Percentiles rank a stretch among this genome's conserved stretches.
Evolutionary conservation across 148 eudicot genomes (phyloP).

Genomic region (Oxyria digyna): DNA sequence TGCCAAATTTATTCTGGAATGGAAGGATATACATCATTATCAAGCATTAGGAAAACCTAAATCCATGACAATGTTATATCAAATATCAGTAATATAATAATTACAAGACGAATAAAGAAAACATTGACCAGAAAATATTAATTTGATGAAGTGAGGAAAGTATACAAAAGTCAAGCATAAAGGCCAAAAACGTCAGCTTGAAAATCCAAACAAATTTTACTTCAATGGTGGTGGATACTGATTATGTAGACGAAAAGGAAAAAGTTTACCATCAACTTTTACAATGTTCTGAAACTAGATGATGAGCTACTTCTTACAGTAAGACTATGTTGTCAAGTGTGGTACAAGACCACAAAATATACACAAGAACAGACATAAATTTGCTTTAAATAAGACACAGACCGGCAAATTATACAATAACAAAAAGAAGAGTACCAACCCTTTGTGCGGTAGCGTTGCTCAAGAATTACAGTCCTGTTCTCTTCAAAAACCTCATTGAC

Average conservation of each 20-base stretch:
- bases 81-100: neutral
- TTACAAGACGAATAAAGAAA: neutral
- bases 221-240: neutral
- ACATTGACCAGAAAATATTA: no score
- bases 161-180: neutral
- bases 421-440: constrained; percentile 26
- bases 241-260: neutral
- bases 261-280: neutral
- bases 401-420: neutral
- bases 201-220: neutral
- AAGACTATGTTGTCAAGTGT: neutral
- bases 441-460: constrained; percentile 77
- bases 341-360: neutral
- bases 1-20: neutral
- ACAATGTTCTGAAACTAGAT: neutral
- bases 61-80: neutral
- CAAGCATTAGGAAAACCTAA: neutral
- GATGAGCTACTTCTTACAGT: neutral
- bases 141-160: neutral
- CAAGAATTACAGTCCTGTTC: constrained; percentile 46
- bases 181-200: neutral
- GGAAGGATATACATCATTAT: neutral
- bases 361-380: neutral
- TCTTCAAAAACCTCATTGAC: constrained; percentile 65
- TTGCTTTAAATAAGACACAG: neutral